A percentile compares a stretch with the other conserved stretches of the same genome.
Evolutionary conservation across 78 protist species (phyloP).

Genomic region (Bigelowiella natans): DNA sequence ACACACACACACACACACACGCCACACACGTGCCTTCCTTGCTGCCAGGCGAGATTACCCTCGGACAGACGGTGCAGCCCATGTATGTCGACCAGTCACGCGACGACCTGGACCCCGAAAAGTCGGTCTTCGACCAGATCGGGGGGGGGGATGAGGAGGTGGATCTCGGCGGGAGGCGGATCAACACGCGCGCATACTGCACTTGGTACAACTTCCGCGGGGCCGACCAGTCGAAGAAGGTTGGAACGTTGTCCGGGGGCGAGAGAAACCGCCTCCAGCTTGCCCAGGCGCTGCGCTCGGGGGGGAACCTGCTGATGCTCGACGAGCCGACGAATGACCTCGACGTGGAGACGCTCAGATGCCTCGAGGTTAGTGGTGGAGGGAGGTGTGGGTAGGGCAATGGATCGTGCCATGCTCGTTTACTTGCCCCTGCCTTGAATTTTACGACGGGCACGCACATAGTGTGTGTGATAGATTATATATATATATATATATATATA

Average conservation of each 20-base stretch:
- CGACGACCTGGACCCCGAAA: background rate
- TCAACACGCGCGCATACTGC: background rate
- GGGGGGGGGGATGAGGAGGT: no score
- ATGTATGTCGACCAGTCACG: background rate
- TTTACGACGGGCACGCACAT: background rate
- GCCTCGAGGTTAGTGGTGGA: no score
- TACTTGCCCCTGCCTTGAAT: background rate
- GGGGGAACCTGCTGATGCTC: background rate
- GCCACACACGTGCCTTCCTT: no score
- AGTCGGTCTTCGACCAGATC: no score
- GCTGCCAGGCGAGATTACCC: background rate
- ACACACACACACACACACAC: no score
- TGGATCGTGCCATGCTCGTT: background rate
- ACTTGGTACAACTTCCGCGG: background rate
- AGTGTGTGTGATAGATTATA: no score
- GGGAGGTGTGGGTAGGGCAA: background rate
- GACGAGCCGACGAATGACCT: slow-evolving; percentile 48
- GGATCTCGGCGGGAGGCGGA: no score
- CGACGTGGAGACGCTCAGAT: slow-evolving; percentile 31
- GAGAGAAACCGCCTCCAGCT: slow-evolving; percentile 43
- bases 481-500: background rate
- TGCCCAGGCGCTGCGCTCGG: background rate
- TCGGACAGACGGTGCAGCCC: background rate
- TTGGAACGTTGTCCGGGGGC: slow-evolving; percentile 28
- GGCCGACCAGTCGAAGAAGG: background rate